Base-by-base conservation (phyloP, 768 basidiomycete species). In the Pluteus cervinus region DNA sequence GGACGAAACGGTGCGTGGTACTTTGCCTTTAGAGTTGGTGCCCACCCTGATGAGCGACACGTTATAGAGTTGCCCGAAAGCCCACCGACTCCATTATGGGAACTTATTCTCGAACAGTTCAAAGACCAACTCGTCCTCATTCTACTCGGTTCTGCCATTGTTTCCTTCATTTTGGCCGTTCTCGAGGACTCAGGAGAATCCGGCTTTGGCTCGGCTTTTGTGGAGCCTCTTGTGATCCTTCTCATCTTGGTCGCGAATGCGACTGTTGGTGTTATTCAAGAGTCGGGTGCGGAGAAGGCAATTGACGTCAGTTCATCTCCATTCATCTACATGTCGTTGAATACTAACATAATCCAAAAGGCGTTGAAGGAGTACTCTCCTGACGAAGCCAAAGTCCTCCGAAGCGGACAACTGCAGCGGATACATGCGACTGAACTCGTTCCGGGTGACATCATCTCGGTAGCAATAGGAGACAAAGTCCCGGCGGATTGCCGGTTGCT, bases 41-140 rank as follows among this genome's bases (percentile, higher is more conserved):
- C 11, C n/a, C 9, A 28, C 9, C 7, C 21, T 5, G 15, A 18
- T 21, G 44, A 21, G 25, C 22, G 44, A 46, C 36, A 34, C 25
- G 33, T 28, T 33, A 10, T 57, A 98, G 94, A 88, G 54, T 71
- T 99, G 5, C 93, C 94, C 8, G 91, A 96, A 53, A 89, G 93
- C 7, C 83, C 88, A 0, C 65, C 88, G 3, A 96, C 94, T 4
- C 88, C 93, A 3, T 55, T 98, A 22, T 92, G 91, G 89, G 75
- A 89, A 54, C 79, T 98, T 43, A 84, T 99, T 42, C 73, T 99
- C n/a, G 92, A 96, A 49, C 94, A 99, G 63, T 99, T 99, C 73
- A 86, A 98, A 69, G 94, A 99, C 64, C 91, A 96, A 61, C 78
- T 99, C 20, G 94, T 99, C 28, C 81, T 99, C 45, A 98, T 99